These are phyloP conservation scores for Sugiyamaella novakii DNA, from an alignment of 1,139 yeast genomes.

Conservation along the genomic window DNA sequence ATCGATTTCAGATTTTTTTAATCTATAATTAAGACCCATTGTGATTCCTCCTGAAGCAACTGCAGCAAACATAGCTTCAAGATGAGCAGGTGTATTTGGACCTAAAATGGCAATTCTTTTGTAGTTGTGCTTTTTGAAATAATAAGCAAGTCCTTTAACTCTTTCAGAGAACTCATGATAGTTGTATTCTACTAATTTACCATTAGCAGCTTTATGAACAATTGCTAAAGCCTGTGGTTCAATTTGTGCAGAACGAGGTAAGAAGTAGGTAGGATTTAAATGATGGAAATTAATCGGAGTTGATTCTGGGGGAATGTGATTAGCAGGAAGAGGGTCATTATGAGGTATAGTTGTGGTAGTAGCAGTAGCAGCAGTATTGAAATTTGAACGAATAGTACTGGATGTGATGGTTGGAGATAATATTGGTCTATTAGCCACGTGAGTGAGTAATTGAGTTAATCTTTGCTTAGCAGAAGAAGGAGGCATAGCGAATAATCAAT, in stretches of 20 bases:
- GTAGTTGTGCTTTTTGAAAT: slow-evolving; percentile 34
- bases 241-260: slow-evolving; percentile 42
- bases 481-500: slow-evolving; percentile 8
- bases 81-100: slow-evolving; percentile 46
- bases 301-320: slow-evolving; percentile 13
- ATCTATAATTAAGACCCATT: slow-evolving; percentile 44
- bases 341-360: not conserved
- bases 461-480: slow-evolving; percentile 20
- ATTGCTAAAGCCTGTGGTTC: slow-evolving; percentile 43
- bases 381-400: not conserved
- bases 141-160: slow-evolving; percentile 40
- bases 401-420: not conserved
- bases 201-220: slow-evolving; percentile 38
- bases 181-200: slow-evolving; percentile 34
- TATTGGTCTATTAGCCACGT: slow-evolving; percentile 5
- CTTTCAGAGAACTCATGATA: slow-evolving; percentile 40
- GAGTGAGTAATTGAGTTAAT: slow-evolving; percentile 15
- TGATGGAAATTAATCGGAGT: slow-evolving; percentile 34
- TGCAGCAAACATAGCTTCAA: slow-evolving; percentile 43
- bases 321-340: slow-evolving; percentile 1
- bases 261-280: slow-evolving; percentile 43
- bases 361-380: slow-evolving; percentile 1
- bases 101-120: slow-evolving; percentile 42
- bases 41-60: slow-evolving; percentile 42
- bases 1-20: slow-evolving; percentile 40